phyloP scores from a whole-genome alignment of 1,284 basidiomycete genomes.

The Tilletia indica region DNA sequence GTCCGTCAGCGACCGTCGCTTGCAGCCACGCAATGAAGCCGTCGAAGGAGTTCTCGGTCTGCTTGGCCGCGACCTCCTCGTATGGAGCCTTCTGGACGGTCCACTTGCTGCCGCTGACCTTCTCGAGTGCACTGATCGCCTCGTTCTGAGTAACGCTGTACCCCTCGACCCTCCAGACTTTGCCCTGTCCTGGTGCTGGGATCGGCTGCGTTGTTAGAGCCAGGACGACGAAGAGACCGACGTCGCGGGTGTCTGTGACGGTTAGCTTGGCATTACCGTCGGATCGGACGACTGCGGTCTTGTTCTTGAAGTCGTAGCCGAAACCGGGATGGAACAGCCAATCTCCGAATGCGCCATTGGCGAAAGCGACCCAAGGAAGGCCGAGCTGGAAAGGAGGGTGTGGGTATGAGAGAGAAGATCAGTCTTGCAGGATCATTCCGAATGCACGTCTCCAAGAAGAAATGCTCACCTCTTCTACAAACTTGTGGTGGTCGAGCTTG shows the following conservation, averaged over 20 bases:
- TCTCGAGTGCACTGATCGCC: background rate
- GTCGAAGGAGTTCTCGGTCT: slow-evolving; percentile 5
- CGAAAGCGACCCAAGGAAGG: slow-evolving; percentile 3
- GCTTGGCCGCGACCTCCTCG: background rate
- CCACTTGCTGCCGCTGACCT: background rate
- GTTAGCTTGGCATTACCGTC: background rate
- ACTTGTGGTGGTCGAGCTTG: background rate
- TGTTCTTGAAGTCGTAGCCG: slow-evolving; percentile 2
- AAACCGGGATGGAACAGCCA: slow-evolving; percentile 7
- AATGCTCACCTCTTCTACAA: background rate
- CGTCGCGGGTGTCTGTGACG: background rate
- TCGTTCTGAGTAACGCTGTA: background rate
- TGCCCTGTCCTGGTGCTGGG: background rate
- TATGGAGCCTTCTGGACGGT: background rate
- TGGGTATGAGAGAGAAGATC: background rate
- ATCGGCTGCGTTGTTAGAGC: slow-evolving; percentile 6
- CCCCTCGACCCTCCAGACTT: slow-evolving; percentile 7
- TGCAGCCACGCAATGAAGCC: slow-evolving; percentile 9
- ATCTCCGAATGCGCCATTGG: background rate
- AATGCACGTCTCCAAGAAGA: no score
- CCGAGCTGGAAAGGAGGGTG: background rate
- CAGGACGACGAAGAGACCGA: background rate
- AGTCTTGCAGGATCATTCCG: no score
- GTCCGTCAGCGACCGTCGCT: background rate
- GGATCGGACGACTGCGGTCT: background rate